Base-by-base conservation (phyloP, 371 early-diverging fungal species). In the Saksenaea vasiformis region DNA sequence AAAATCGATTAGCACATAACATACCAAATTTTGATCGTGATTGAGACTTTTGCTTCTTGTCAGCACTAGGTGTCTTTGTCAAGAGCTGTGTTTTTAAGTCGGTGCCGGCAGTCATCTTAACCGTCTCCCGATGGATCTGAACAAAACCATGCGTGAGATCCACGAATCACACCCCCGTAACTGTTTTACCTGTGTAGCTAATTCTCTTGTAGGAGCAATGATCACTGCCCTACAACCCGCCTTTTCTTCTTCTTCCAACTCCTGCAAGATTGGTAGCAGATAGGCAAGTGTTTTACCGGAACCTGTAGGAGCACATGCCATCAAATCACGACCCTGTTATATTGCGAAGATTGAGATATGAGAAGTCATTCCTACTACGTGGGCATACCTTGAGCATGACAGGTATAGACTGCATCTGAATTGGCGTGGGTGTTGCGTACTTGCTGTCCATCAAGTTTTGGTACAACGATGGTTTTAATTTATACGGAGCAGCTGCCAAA, bases 221-320 rank as follows among this genome's bases (percentile, higher is more conserved):
- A 99, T 90, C 26, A 96, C 78, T 0, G 95, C 97, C 37, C 95
- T 84, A 68, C 91, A 88, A 5, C 95, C 94, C 3, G 78, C 84
- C 60, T 85, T 90, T 61, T 87, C 85, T 0, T 92, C 92, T 37
- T 83, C 77, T 54, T 91, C 86, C 55, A 96, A 73, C 58, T 90
- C 84, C 60, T 95, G 91, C 61, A 98, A 66, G 10, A 98, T 93
- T 2, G 99, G 98, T 22, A 99, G 72, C 34, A 96, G 66, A 71
- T 93, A 99, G 1, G 98, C 95, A 72, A 98, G 74, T 3, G 99
- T 99, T 82, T 99, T 99, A 74, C 99, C 99, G n/a, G 96, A 94
- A 69, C 98, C 97, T 1, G 98, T 98, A 26, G 95, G 93, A 0
- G 99, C 96, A 73, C 93, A 91, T 0, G 93, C 95, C 87, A 98